Percentiles rank a stretch among this genome's conserved stretches.
Evolutionary conservation across 371 early-diverging fungal species (phyloP).

Genomic region (Rhizopus sp.): DNA sequence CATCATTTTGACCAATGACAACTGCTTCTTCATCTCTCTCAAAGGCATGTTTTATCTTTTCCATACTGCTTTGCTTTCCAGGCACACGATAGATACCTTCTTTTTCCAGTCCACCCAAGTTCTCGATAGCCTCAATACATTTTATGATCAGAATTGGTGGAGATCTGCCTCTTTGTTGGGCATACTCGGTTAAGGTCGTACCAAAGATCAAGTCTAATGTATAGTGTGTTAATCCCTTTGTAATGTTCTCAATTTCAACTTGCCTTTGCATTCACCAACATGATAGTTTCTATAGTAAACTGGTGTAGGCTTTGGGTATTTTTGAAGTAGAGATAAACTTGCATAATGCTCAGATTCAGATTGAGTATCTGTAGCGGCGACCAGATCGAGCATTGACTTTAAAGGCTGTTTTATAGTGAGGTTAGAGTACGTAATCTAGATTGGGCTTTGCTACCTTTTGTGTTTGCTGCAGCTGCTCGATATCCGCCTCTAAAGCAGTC

Average conservation of each 20-base stretch:
- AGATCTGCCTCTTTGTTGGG: constrained; percentile 43
- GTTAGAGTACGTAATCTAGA: not conserved
- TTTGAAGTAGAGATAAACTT: constrained; percentile 2
- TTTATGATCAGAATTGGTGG: constrained; percentile 61
- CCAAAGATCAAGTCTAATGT: constrained; percentile 63
- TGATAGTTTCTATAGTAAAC: constrained; percentile 28
- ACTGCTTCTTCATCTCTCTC: constrained; percentile 59
- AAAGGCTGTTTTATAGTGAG: constrained; percentile 4
- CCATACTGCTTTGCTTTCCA: constrained; percentile 63
- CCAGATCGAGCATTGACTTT: constrained; percentile 1
- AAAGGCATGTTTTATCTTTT: constrained; percentile 55
- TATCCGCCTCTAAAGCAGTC: constrained; percentile 12
- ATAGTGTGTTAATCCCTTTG: not conserved
- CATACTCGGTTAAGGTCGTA: constrained; percentile 52
- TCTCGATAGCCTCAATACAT: constrained; percentile 64
- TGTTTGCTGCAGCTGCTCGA: constrained; percentile 9
- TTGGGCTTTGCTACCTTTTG: constrained; percentile 9
- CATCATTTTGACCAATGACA: constrained; percentile 51
- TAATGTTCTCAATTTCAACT: not conserved
- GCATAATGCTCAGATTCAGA: constrained; percentile 11
- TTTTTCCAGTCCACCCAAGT: constrained; percentile 58
- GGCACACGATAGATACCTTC: constrained; percentile 75
- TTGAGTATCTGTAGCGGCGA: constrained; percentile 13
- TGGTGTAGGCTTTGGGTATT: constrained; percentile 15
- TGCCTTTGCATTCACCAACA: constrained; percentile 39